These are phyloP conservation scores for Apiotrichum veenhuisii DNA, from an alignment of 1,284 basidiomycete genomes.

Conservation along the genomic window DNA sequence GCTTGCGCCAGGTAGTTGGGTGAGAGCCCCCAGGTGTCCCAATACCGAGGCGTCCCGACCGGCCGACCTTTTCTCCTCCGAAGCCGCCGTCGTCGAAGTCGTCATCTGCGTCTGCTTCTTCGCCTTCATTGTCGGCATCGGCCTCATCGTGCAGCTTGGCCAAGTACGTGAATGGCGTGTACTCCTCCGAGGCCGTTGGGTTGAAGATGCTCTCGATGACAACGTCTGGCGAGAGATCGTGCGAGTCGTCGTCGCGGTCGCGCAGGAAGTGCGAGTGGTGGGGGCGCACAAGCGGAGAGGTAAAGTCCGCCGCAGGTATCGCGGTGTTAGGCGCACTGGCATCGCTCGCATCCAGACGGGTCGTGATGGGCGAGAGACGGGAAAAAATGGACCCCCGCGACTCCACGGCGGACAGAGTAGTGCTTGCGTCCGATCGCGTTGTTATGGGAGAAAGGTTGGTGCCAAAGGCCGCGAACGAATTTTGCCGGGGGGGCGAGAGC, in stretches of 20 bases:
- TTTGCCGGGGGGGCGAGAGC: neutral
- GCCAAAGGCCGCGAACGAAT: neutral
- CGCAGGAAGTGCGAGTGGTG: constrained; percentile 8
- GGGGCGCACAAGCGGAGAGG: neutral
- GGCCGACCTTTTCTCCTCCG: too few species aligned
- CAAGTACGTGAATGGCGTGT: constrained; percentile 42
- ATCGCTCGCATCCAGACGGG: neutral
- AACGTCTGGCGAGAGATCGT: constrained; percentile 28
- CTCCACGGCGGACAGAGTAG: neutral
- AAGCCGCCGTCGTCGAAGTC: neutral
- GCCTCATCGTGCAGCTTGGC: constrained; percentile 11
- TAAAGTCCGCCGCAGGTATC: neutral
- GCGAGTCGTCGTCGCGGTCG: neutral
- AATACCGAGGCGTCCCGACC: too few species aligned
- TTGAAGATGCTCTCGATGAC: constrained; percentile 47
- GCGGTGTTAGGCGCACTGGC: neutral
- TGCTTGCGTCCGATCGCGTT: neutral
- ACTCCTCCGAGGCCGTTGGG: constrained; percentile 28
- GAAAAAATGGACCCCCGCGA: neutral
- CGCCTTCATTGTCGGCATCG: neutral
- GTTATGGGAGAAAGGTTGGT: neutral
- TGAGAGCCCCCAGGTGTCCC: too few species aligned
- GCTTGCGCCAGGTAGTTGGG: neutral
- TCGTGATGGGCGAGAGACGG: constrained; percentile 5
- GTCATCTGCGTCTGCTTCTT: neutral